phyloP scores from a whole-genome alignment of 306 rosid genomes.

The Trifolium subterraneum region DNA sequence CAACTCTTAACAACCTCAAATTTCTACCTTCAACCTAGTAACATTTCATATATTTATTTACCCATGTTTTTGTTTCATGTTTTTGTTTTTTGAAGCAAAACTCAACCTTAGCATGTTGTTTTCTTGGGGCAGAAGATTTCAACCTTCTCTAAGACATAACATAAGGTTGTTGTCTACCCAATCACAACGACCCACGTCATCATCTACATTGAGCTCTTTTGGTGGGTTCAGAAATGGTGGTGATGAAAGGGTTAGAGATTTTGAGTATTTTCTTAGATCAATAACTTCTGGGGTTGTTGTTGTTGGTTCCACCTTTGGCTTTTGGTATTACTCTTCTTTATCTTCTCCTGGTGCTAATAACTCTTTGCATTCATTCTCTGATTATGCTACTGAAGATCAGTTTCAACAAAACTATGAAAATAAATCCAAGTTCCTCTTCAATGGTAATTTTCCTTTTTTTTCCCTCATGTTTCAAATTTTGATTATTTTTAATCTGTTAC shows the following conservation, averaged over 20 bases:
- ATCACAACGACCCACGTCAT: slow-evolving; percentile 43
- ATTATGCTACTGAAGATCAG: slow-evolving; percentile 40
- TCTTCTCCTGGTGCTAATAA: slow-evolving; percentile 36
- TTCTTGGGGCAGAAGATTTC: slow-evolving; percentile 55
- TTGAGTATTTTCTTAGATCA: slow-evolving; percentile 46
- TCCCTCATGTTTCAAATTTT: neutral
- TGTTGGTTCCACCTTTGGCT: slow-evolving; percentile 59
- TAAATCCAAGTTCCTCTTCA: slow-evolving; percentile 58
- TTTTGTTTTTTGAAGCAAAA: slow-evolving; percentile 1
- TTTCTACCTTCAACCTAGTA: slow-evolving; percentile 8
- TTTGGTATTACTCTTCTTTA: slow-evolving; percentile 51
- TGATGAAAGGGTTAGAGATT: slow-evolving; percentile 9
- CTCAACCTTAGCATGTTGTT: slow-evolving; percentile 61
- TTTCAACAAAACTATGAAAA: slow-evolving; percentile 38
- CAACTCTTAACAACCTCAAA: slow-evolving; percentile 34
- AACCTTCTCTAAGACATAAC: slow-evolving; percentile 31
- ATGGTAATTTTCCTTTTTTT: slow-evolving; percentile 39
- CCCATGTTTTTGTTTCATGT: neutral
- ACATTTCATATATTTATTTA: neutral
- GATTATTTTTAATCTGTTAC: neutral
- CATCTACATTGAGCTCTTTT: slow-evolving; percentile 37
- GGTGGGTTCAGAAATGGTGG: slow-evolving; percentile 37
- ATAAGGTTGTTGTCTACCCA: slow-evolving; percentile 44
- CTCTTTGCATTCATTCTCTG: slow-evolving; percentile 50
- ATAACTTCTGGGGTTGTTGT: slow-evolving; percentile 52